Percentiles rank a stretch among this genome's conserved stretches.
Evolutionary conservation across 2,329 filamentous ascomycete genomes (phyloP).

Genomic region (Clonostachys sp.): DNA sequence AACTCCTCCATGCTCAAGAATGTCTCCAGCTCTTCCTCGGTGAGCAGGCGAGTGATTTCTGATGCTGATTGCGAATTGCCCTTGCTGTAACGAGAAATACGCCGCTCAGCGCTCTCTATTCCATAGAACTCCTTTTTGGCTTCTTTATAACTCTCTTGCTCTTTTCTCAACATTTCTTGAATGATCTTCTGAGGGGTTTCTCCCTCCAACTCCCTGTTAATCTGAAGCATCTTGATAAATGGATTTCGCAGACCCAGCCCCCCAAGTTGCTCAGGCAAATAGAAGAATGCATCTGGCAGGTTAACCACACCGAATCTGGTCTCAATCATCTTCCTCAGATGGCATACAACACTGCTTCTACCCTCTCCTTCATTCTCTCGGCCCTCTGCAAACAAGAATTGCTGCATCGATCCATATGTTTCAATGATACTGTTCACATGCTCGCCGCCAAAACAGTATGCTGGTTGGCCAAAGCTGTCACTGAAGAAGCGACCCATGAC

Average conservation of each 20-base stretch:
- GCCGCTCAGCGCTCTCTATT: background rate
- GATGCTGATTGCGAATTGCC: background rate
- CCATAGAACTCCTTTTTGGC: background rate
- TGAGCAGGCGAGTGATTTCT: background rate
- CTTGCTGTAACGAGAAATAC: background rate
- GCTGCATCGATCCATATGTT: slow-evolving; percentile 33
- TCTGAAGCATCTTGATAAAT: slow-evolving; percentile 32
- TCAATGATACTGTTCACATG: slow-evolving; percentile 36
- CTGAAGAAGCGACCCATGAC: slow-evolving; percentile 40
- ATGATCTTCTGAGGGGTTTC: background rate
- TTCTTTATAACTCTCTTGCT: background rate
- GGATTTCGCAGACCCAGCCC: slow-evolving; percentile 41
- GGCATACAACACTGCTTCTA: slow-evolving; percentile 14
- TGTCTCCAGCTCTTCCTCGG: background rate
- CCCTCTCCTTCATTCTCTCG: slow-evolving; percentile 1
- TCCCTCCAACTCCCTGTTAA: slow-evolving; percentile 16
- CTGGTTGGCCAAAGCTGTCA: slow-evolving; percentile 37
- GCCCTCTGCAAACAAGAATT: slow-evolving; percentile 21
- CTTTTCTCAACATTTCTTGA: background rate
- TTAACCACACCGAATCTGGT: slow-evolving; percentile 25
- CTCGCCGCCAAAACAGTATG: slow-evolving; percentile 35
- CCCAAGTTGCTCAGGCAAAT: slow-evolving; percentile 37
- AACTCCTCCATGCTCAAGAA: background rate
- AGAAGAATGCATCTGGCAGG: slow-evolving; percentile 40
- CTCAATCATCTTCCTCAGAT: slow-evolving; percentile 20